Evolutionary conservation across 306 rosid genomes (phyloP), one percentile per base, ranked within the genome.

Genomic region (Citrullus mucosospermus): DNA sequence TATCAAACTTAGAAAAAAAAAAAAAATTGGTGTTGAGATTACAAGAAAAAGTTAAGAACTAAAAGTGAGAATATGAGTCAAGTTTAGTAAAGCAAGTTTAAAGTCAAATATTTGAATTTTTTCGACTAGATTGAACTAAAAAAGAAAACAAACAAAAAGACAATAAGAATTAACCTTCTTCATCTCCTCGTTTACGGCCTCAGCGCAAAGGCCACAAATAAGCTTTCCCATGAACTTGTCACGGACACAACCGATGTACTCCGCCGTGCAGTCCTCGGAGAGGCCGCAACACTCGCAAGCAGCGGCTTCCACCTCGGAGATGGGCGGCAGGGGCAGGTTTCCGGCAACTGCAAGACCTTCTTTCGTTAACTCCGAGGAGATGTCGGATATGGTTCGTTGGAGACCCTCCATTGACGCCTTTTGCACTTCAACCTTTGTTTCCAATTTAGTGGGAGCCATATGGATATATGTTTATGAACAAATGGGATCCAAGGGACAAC

Each of bases 221-320:
- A 87, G 43, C 63, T 81, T 88, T 67, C 93, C 91, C 2, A 32
- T 83, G 79, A 78, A 88, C 87, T 78, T 84, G 65, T 68, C 48
- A 0, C 87, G 81, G 18, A 86, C 84, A 5, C 79, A 25, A 20
- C 50, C 16, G 6, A 84, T 80, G 90, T 91, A 91, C 72, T 86
- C 91, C 0, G 15, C 34, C 0, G 85, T 87, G 89, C 88, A 89
- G 78, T 91, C 91, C 62, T 91, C 96, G 0, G 79, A 82, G 89
- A 87, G 75, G 67, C 84, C 93, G 6, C 96, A 91, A 54, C 96
- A 91, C 87, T 91, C 93, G 50, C 96, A 89, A n/a, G 76, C 75
- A 6, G 85, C 88, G 3, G 77, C 87, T 34, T 85, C 87, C 4
- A 80, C 85, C 63, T 84, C 89, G 0, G 79, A 76, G 30, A 83